Evolutionary conservation across 2,329 filamentous ascomycete genomes (phyloP), one percentile per base, ranked within the genome.

Genomic region (Calonectria fujianensis): DNA sequence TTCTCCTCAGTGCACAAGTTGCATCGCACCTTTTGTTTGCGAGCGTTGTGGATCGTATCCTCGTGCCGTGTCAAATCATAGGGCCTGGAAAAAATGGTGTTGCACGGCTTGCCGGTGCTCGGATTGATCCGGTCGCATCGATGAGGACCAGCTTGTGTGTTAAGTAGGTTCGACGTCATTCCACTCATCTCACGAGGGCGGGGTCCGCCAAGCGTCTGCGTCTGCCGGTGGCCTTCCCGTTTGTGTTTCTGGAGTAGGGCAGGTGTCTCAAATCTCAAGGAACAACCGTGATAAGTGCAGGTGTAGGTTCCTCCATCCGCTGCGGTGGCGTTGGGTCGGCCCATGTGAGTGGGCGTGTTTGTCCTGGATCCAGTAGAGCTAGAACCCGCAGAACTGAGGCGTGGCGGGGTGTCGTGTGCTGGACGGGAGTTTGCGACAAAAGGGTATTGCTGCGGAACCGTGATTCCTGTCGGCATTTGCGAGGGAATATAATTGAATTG

Each of bases 51-150:
- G 77, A 98, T 98, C 0, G 97, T 98, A 79, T 98, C 96, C 84
- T 99, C 97, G 83, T 99, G 97, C 29, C 97, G 91, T 0, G 97
- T 99, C 68, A 99, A 90, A 85, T 99, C 97, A 88, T 99, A 99
- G 1, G 97, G 97, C 27, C 97, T 90, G 0, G 96, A 98, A 85
- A 99, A 98, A 69, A 98, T 90, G 0, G 96, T 97, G 83, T 95
- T 96, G 90, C 97, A 98, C 0, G 96, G 94, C 87, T 98, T 98
- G 77, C 95, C 95, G 0, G 97, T 98, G 77, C 95, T 96, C 2
- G 96, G 96, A 85, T 98, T 98, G 86, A 96, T 95, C 78, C 96
- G 93, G 82, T 96, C 94, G 85, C 97, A 99, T 80, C 93, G 94
- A 87, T 98, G 97, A 39, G 97, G 97, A 0, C 97, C 97, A 13